Evolutionary conservation across 169 alveolate species (phyloP).

Genomic region (Cryptosporidium tyzzeri): DNA sequence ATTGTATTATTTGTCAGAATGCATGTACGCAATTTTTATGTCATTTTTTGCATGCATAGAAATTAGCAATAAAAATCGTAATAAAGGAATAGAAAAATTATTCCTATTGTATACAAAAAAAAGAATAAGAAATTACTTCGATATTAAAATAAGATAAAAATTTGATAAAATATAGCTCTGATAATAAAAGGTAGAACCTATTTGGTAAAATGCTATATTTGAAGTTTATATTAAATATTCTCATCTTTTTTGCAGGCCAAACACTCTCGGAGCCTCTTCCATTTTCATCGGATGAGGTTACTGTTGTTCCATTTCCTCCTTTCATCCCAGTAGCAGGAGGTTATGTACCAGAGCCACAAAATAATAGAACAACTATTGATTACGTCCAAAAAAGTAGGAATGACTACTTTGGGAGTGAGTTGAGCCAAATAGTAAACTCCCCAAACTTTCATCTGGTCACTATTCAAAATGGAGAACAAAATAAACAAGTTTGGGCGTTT

Average conservation of each 20-base stretch:
- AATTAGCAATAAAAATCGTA: neutral
- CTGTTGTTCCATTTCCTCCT: conserved; percentile 71
- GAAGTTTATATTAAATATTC: neutral
- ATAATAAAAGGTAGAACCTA: neutral
- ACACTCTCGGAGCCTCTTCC: conserved; percentile 49
- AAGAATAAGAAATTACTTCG: neutral
- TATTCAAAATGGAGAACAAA: neutral
- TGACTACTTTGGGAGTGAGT: conserved; percentile 39
- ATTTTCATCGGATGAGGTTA: conserved; percentile 56
- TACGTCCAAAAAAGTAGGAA: conserved; percentile 61
- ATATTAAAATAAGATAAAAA: neutral
- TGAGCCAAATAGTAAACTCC: conserved; percentile 8
- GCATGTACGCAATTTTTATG: conserved; percentile 8
- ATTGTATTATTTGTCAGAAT: neutral
- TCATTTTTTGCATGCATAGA: neutral
- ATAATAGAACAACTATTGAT: conserved; percentile 23
- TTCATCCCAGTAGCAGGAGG: conserved; percentile 69
- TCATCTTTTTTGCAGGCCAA: neutral
- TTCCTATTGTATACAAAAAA: neutral
- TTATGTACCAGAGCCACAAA: conserved; percentile 11
- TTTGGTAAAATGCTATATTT: neutral
- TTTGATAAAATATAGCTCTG: neutral
- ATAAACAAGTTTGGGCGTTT: conserved; percentile 69
- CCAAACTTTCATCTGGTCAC: conserved; percentile 27
- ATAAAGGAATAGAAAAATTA: neutral